These are phyloP conservation scores for Nitzschia putrida DNA, from an alignment of 108 stramenopile genomes.

Conservation along the genomic window DNA sequence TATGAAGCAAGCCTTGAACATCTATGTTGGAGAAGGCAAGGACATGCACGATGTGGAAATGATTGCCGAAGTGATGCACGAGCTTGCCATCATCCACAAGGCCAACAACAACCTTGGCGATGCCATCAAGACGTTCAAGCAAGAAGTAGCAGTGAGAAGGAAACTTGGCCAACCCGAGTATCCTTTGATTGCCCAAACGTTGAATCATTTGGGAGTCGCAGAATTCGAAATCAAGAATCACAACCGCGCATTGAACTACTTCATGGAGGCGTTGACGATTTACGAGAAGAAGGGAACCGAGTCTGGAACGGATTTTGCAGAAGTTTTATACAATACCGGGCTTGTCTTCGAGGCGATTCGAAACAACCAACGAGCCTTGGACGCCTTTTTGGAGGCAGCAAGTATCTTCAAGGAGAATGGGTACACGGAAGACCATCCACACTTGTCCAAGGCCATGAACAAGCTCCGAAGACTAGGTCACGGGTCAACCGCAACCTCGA, in stretches of 20 bases:
- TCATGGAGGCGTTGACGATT: constrained; percentile 56
- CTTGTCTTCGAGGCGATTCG: constrained; percentile 49
- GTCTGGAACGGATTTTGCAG: constrained; percentile 44
- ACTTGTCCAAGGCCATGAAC: constrained; percentile 34
- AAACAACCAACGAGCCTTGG: constrained; percentile 42
- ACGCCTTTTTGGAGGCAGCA: constrained; percentile 52
- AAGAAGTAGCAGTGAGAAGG: constrained; percentile 55
- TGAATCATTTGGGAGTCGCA: constrained; percentile 52
- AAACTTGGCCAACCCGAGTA: constrained; percentile 53
- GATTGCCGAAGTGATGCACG: constrained; percentile 70
- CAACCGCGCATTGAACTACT: constrained; percentile 49
- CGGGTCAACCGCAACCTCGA: too few species aligned
- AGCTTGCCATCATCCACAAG: constrained; percentile 55
- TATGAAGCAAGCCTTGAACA: constrained; percentile 62
- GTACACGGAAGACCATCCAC: constrained; percentile 37
- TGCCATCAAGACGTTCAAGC: constrained; percentile 56
- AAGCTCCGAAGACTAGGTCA: constrained; percentile 35
- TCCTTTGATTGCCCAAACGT: constrained; percentile 45
- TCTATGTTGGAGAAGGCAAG: constrained; percentile 55
- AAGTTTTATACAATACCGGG: constrained; percentile 54
- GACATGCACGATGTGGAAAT: constrained; percentile 54
- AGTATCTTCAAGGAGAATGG: constrained; percentile 53
- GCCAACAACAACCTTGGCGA: constrained; percentile 37
- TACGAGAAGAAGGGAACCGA: constrained; percentile 40
- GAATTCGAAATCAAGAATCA: constrained; percentile 56